A percentile compares a stretch with the other conserved stretches of the same genome.
phyloP scores from a whole-genome alignment of 1,284 basidiomycete genomes.

The Prillingera fragicola region DNA sequence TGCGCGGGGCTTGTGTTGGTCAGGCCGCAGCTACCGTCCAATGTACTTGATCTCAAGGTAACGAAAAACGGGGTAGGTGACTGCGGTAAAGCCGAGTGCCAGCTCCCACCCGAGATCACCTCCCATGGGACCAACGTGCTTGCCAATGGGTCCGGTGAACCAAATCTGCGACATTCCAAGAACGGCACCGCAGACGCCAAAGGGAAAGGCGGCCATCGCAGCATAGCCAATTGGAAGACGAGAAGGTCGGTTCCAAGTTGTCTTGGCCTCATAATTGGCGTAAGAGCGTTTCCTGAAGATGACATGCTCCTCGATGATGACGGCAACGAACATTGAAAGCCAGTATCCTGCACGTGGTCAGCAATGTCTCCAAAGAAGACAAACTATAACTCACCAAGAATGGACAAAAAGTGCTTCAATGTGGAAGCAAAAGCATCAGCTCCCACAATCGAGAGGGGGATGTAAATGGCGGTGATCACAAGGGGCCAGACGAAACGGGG shows the following conservation, averaged over 20 bases:
- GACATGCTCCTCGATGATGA: conserved; percentile 46
- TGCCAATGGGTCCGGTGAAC: conserved; percentile 34
- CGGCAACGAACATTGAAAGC: conserved; percentile 43
- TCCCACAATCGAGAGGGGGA: conserved; percentile 43
- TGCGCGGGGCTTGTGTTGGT: no score
- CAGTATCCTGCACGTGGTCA: conserved; percentile 45
- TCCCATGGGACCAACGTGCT: conserved; percentile 20
- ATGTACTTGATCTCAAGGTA: conserved; percentile 30
- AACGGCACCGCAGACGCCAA: conserved; percentile 33
- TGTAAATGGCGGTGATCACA: conserved; percentile 43
- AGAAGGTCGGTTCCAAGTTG: conserved; percentile 31
- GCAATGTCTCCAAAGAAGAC: no score
- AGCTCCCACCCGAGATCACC: conserved; percentile 42
- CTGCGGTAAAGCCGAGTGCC: conserved; percentile 30
- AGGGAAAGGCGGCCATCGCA: conserved; percentile 21
- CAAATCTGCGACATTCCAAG: conserved; percentile 42
- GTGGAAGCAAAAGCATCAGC: conserved; percentile 38
- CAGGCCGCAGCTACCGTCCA: conserved; percentile 10
- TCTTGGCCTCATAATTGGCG: conserved; percentile 35
- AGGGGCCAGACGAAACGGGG: conserved; percentile 46
- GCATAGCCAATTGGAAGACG: conserved; percentile 29
- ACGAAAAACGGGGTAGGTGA: conserved; percentile 38
- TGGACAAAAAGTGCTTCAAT: conserved; percentile 26
- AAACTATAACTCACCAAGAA: no score
- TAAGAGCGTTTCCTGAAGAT: conserved; percentile 44